Conservation (phyloP, 805 yeast genomes). For the Wickerhamomyces subpelliculosus region DNA sequence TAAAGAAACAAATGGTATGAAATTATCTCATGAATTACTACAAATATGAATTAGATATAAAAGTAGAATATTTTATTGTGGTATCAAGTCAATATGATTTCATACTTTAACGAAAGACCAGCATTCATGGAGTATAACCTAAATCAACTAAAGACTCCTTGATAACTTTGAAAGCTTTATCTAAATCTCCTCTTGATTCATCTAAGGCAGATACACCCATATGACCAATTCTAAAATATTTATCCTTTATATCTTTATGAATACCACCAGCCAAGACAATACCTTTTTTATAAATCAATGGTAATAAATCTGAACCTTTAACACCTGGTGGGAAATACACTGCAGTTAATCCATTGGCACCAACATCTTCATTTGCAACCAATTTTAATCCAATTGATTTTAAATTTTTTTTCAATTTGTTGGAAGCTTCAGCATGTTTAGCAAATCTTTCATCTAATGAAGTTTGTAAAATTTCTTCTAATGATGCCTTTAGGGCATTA, state of each 20-base stretch:
- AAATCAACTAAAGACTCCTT: conserved; percentile 34
- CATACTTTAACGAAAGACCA: no score
- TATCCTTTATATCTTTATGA: conserved; percentile 68
- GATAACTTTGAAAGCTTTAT: conserved; percentile 39
- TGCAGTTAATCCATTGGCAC: conserved; percentile 88
- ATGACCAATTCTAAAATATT: conserved; percentile 92
- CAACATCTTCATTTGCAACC: conserved; percentile 46
- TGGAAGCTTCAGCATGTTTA: conserved; percentile 56
- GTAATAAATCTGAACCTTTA: conserved; percentile 59
- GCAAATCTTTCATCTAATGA: conserved; percentile 55
- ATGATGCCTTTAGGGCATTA: conserved; percentile 71
- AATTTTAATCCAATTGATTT: conserved; percentile 58
- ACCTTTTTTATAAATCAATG: conserved; percentile 50
- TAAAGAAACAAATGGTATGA: no score
- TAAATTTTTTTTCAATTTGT: conserved; percentile 54
- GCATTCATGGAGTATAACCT: conserved; percentile 21
- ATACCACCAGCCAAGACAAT: conserved; percentile 86
- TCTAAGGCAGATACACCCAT: conserved; percentile 82
- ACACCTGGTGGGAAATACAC: conserved; percentile 74
- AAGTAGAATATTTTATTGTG: no score
- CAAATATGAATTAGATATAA: no score
- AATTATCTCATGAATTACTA: no score
- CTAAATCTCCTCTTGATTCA: conserved; percentile 46
- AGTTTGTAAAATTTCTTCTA: conserved; percentile 57
- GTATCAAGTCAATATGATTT: no score